These are phyloP conservation scores for Lotus japonicus DNA, from an alignment of 306 rosid genomes.

Conservation along the genomic window DNA sequence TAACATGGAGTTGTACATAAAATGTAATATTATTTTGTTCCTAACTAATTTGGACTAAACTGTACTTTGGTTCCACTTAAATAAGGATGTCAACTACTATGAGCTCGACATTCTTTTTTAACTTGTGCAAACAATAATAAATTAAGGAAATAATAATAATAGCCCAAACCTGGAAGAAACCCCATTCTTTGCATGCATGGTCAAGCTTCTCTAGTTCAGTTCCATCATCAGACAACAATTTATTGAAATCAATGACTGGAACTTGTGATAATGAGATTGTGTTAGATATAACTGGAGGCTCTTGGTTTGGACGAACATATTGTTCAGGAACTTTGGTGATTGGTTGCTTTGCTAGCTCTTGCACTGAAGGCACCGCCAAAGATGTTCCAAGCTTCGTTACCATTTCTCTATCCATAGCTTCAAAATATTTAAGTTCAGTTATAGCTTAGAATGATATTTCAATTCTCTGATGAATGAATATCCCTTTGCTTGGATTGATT, in stretches of 20 bases:
- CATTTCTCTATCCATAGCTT: not conserved
- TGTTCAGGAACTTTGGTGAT: slow-evolving; percentile 19
- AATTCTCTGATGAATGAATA: not conserved
- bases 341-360: slow-evolving; percentile 9
- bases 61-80: no score
- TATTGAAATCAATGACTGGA: slow-evolving; percentile 32
- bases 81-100: no score
- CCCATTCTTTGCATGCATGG: slow-evolving; percentile 19
- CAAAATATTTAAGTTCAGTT: not conserved
- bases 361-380: slow-evolving; percentile 4
- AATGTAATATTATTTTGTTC: no score
- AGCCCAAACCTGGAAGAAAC: slow-evolving; percentile 12
- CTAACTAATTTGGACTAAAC: no score
- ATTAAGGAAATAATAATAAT: no score
- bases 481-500: no score
- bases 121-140: no score
- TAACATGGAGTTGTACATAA: no score
- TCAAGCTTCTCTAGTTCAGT: not conserved
- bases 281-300: slow-evolving; percentile 1
- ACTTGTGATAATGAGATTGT: slow-evolving; percentile 19
- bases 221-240: slow-evolving; percentile 20
- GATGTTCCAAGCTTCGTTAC: not conserved
- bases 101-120: no score
- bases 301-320: slow-evolving; percentile 31
- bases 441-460: no score